Base-by-base conservation (phyloP, 805 yeast genomes). In the Candida schatavii region DNA sequence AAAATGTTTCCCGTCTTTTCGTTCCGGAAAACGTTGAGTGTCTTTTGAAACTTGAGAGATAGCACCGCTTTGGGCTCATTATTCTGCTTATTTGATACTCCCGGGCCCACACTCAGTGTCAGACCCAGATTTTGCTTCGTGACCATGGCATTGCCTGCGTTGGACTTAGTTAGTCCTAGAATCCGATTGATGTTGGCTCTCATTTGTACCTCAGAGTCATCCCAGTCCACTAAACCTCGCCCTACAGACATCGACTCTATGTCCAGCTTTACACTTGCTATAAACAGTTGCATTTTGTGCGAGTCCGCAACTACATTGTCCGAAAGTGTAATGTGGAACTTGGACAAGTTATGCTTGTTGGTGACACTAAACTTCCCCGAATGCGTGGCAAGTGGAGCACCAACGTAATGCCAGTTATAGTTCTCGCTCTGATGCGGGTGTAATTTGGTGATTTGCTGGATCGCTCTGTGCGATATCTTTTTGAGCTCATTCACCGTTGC, bases 361-460 rank as follows among this genome's bases (percentile, higher is more conserved):
- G 42, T 45, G 9, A 49, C 22, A 15, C 42, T 33, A 31, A 39
- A 45, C 25, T 27, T 36, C 5, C 48, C 48, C 11, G 30, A 35
- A 4, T 35, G 26, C n/a, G 38, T 27, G 9, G 36, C 31, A 9
- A 35, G 27, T 5, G 46, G 43, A 7, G 32, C 36, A 4, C 46
- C 48, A 11, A 42, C 35, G 11, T 39, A 37, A 18, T 39, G 43
- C 52, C 52, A 49, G 18, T 43, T 37, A 32, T 37, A 49, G 7
- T 40, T 30, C 9, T 26, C 13, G 14, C 45, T 27, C 17, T 38
- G 15, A 9, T 31, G 39, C 5, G 50, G 46, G 4, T 25, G 23
- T 13, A 33, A 18, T 13, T 17, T 17, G 10, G 14, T 31, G n/a
- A 49, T 14, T 10, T 42, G 45, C 19, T 35, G 29, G 19, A 49